Conservation (phyloP, 106 monocot genomes). For the Chionographis japonica region DNA sequence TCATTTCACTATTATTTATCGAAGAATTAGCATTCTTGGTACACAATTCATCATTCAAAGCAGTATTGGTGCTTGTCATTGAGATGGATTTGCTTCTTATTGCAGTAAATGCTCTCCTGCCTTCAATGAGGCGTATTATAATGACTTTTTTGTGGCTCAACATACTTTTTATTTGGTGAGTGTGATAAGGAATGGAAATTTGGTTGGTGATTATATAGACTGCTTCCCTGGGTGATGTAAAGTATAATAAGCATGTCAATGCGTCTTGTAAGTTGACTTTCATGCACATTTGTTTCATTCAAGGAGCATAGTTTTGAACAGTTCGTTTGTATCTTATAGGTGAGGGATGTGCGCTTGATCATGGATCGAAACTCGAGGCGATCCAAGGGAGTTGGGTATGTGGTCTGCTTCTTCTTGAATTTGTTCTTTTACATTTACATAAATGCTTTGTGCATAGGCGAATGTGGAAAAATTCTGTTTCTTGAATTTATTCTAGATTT, state of each 20-base stretch:
- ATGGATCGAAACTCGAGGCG: slow-evolving; percentile 49
- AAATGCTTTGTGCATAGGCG: no score
- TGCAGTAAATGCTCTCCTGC: slow-evolving; percentile 54
- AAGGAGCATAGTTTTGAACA: slow-evolving; percentile 1
- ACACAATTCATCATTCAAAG: slow-evolving; percentile 20
- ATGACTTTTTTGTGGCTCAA: slow-evolving; percentile 72
- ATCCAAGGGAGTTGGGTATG: slow-evolving; percentile 51
- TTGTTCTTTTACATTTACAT: background rate
- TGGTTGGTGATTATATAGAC: slow-evolving; percentile 7
- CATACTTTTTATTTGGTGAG: slow-evolving; percentile 64
- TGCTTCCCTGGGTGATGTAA: background rate
- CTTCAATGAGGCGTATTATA: slow-evolving; percentile 62
- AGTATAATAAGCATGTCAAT: slow-evolving; percentile 8
- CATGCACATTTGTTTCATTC: background rate
- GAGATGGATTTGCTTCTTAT: slow-evolving; percentile 70
- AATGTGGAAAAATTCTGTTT: no score
- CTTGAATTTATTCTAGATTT: no score
- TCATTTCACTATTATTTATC: background rate
- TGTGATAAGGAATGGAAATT: slow-evolving; percentile 15
- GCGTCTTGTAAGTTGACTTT: slow-evolving; percentile 4
- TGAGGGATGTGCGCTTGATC: slow-evolving; percentile 37
- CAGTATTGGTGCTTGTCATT: slow-evolving; percentile 28
- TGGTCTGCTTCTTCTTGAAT: background rate
- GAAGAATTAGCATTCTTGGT: slow-evolving; percentile 8
- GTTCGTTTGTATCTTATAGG: slow-evolving; percentile 17